Evolutionary conservation across 2,329 filamentous ascomycete species (phyloP), one percentile per base, ranked within the genome.

Genomic region (Aspergillus sp.): DNA sequence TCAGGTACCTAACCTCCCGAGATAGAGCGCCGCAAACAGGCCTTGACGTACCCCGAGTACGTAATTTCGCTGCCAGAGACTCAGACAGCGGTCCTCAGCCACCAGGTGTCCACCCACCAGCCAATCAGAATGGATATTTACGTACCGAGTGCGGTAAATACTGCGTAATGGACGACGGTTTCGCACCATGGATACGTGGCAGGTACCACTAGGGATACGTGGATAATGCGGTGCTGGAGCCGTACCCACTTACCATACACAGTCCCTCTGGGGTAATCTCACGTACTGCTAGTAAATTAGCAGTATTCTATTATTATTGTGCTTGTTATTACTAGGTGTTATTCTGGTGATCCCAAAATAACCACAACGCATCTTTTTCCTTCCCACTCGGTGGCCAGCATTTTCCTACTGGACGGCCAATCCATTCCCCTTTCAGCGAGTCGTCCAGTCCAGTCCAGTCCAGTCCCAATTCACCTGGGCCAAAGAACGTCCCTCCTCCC

Each of bases 271-370:
- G 40, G 40, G 40, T 42, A 42, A 45, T 50, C 50, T 55, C 51
- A 52, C 49, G 25, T 46, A 53, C 25, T 47, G 46, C 45, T 47
- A 52, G 49, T 58, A 58, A 60, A 55, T 59, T 60, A 54, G 54
- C 50, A 58, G 25, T 29, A 29, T 29, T 29, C 25, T 29, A 29
- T 29, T 29, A 7, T 29, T 29, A 29, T 29, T 29, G 11, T 29
- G 25, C 9, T 29, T 29, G 7, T 29, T 7, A 29, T 29, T 29
- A 29, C 25, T 29, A 29, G 25, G 25, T 29, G 11, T 29, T 29
- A 55, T 58, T 51, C 54, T 13, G 19, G 19, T 57, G 56, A 56
- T 58, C 63, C 63, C 63, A 66, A 67, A 67, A 67, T 67, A 66
- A 64, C 59, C 60, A 63, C 62, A 52, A 52, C 45, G 53, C 52